phyloP scores from a whole-genome alignment of 148 eudicot species.

The Gaultheria prostrata region DNA sequence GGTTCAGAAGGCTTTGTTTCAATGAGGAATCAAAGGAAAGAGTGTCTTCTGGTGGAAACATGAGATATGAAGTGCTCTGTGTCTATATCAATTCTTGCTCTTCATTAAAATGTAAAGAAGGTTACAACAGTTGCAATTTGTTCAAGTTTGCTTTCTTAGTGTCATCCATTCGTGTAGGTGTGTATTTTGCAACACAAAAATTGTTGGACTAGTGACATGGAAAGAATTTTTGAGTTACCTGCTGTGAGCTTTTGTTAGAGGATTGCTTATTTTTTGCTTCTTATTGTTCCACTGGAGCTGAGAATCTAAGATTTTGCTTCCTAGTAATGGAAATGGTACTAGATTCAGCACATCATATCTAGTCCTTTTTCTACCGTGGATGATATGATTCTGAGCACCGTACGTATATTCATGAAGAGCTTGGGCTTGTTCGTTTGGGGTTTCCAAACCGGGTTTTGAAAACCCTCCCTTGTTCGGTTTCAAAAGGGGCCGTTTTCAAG shows the following conservation, averaged over 20 bases:
- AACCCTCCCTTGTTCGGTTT: too few species aligned
- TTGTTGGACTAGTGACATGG: neutral
- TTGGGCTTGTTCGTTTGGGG: too few species aligned
- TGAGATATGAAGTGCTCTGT: conserved; percentile 11
- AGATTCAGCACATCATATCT: too few species aligned
- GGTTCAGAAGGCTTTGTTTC: conserved; percentile 7
- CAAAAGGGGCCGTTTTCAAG: too few species aligned
- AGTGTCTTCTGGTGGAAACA: conserved; percentile 6
- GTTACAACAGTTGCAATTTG: neutral
- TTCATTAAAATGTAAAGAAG: neutral
- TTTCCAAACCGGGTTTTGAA: too few species aligned
- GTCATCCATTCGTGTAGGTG: neutral
- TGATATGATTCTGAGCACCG: too few species aligned
- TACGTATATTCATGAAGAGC: too few species aligned
- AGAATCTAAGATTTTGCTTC: too few species aligned
- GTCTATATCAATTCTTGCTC: neutral
- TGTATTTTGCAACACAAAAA: neutral
- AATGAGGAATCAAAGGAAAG: conserved; percentile 9
- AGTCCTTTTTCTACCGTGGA: too few species aligned
- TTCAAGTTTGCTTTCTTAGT: neutral
- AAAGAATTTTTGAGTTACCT: neutral
- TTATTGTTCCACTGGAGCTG: too few species aligned
- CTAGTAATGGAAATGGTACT: too few species aligned
- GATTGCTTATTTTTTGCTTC: neutral
- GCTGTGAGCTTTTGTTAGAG: neutral